Percentiles rank a stretch among this genome's conserved stretches.
phyloP scores from a whole-genome alignment of 352 stramenopile genomes.

The Phytopythium boreale region DNA sequence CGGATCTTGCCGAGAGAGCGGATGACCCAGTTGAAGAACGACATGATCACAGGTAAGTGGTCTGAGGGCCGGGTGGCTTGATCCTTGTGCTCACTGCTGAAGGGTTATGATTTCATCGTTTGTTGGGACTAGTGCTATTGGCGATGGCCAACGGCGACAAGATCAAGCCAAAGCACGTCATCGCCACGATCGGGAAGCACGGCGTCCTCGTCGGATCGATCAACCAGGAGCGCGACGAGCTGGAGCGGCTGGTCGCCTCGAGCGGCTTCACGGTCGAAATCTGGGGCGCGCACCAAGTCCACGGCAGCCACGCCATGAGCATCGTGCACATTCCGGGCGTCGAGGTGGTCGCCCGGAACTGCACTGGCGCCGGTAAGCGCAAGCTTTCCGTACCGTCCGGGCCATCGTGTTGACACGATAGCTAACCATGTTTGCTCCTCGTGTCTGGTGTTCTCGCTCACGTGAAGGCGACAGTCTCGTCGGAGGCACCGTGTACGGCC shows the following conservation, averaged over 20 bases:
- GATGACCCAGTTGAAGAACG: constrained; percentile 63
- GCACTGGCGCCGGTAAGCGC: constrained; percentile 62
- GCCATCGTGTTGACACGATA: too few relatives aligned
- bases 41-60: constrained; percentile 56
- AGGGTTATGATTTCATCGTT: not conserved
- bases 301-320: constrained; percentile 33
- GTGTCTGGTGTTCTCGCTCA: not conserved
- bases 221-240: constrained; percentile 20
- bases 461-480: constrained; percentile 67
- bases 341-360: constrained; percentile 59
- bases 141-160: constrained; percentile 57
- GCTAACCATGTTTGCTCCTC: not conserved
- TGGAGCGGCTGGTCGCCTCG: constrained; percentile 16
- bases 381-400: not conserved
- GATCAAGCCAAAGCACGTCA: constrained; percentile 51
- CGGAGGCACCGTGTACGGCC: constrained; percentile 71
- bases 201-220: constrained; percentile 68
- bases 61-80: not conserved
- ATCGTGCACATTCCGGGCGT: constrained; percentile 67
- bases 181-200: constrained; percentile 78
- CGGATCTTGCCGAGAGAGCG: constrained; percentile 32
- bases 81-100: not conserved
- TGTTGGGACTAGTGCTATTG: constrained; percentile 34
- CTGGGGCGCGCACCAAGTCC: constrained; percentile 54
- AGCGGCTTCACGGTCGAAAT: constrained; percentile 45